These are phyloP conservation scores for Blastobotrys petasosporus DNA, from an alignment of 1,139 yeast genomes.

Conservation along the genomic window DNA sequence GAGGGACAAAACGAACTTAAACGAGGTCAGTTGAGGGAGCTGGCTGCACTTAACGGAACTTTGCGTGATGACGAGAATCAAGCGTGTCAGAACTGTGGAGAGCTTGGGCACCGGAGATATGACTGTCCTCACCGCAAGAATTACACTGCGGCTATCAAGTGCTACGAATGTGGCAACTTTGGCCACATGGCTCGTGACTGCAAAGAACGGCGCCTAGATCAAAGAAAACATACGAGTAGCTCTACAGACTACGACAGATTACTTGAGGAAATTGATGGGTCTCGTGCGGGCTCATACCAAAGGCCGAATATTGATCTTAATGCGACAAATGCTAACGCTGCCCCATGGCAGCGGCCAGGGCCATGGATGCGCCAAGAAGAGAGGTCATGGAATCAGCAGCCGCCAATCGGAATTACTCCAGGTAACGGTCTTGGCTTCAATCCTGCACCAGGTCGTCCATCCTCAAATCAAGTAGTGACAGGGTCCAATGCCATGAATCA, in stretches of 20 bases:
- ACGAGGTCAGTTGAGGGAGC: constrained; percentile 81
- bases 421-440: constrained; percentile 1
- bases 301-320: neutral
- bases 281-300: too few species aligned
- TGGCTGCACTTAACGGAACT: constrained; percentile 93
- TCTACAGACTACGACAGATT: too few species aligned
- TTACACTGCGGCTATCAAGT: constrained; percentile 55
- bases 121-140: constrained; percentile 55
- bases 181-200: constrained; percentile 94
- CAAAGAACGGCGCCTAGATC: constrained; percentile 34
- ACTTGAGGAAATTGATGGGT: too few species aligned
- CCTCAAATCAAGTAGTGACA: constrained; percentile 5
- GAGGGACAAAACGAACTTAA: constrained; percentile 91
- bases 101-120: constrained; percentile 54
- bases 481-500: constrained; percentile 6
- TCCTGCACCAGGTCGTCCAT: constrained; percentile 11
- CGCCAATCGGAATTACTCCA: too few species aligned
- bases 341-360: constrained; percentile 15
- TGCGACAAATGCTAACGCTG: constrained; percentile 8
- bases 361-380: neutral
- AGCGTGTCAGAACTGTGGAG: constrained; percentile 56
- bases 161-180: constrained; percentile 69
- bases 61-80: constrained; percentile 72
- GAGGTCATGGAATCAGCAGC: constrained; percentile 13
- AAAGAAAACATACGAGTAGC: too few species aligned